Evolutionary conservation across 169 alveolate species (phyloP).

Genomic region (Cryptosporidium ubiquitum): DNA sequence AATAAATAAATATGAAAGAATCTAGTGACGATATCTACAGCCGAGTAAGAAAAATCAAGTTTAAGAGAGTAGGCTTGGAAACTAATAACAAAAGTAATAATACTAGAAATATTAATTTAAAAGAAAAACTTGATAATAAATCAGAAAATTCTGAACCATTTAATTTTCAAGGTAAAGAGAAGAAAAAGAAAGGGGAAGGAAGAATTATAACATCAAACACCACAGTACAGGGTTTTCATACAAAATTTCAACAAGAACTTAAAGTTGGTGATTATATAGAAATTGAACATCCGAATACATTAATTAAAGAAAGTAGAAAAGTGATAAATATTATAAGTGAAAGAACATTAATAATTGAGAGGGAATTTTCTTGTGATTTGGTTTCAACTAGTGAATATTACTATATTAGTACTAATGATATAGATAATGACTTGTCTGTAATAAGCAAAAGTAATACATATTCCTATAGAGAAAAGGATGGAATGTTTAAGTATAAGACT

Average conservation of each 20-base stretch:
- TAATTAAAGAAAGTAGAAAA: conserved; percentile 63
- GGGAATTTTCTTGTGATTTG: conserved; percentile 73
- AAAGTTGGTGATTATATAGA: conserved; percentile 75
- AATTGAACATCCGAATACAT: conserved; percentile 75
- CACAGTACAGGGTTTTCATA: conserved; percentile 78
- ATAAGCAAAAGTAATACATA: conserved; percentile 19
- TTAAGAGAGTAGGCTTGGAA: not conserved
- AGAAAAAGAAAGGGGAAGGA: conserved; percentile 74
- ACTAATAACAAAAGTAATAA: not conserved
- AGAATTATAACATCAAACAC: conserved; percentile 74
- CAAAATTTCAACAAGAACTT: conserved; percentile 76
- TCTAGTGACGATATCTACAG: conserved; percentile 16
- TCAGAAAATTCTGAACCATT: not conserved
- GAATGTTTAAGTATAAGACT: conserved; percentile 77
- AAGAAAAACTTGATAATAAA: not conserved
- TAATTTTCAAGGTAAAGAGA: not conserved
- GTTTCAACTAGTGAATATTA: conserved; percentile 76
- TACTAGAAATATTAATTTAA: not conserved
- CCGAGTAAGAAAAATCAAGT: conserved; percentile 23
- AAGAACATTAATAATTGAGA: conserved; percentile 74
- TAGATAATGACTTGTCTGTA: conserved; percentile 20
- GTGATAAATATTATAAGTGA: conserved; percentile 63
- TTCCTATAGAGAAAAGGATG: conserved; percentile 78
- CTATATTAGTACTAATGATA: conserved; percentile 12
- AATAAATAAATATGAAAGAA: not conserved